Conservation (phyloP, 768 basidiomycete species). For the Amanita thiersii region DNA sequence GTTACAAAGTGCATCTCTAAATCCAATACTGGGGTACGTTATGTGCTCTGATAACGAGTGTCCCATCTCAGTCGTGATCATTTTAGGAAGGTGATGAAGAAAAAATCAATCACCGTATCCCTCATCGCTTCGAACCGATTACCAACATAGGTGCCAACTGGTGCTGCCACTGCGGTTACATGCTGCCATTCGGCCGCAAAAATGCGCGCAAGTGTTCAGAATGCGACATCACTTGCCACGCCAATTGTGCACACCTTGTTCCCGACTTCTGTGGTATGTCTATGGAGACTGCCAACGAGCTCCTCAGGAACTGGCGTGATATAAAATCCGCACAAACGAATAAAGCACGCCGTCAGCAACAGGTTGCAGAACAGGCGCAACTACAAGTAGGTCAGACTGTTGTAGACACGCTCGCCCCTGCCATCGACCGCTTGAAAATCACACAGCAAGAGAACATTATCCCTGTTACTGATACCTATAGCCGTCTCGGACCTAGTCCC, state of each 20-base stretch:
- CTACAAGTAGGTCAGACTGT: background rate
- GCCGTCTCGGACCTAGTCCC: slow-evolving; percentile 26
- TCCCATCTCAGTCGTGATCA: slow-evolving; percentile 5
- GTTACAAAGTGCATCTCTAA: slow-evolving; percentile 99
- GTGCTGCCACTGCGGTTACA: slow-evolving; percentile 99
- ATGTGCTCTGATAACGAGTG: background rate
- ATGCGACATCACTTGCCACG: slow-evolving; percentile 95
- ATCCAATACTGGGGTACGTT: slow-evolving; percentile 83
- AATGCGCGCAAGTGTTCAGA: slow-evolving; percentile 94
- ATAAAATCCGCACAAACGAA: slow-evolving; percentile 56
- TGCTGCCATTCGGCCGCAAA: slow-evolving; percentile 94
- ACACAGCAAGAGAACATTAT: slow-evolving; percentile 26
- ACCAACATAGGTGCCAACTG: slow-evolving; percentile 97
- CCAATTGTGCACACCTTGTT: slow-evolving; percentile 94
- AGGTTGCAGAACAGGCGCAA: slow-evolving; percentile 12
- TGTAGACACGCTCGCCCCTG: slow-evolving; percentile 13
- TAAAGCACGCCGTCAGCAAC: slow-evolving; percentile 26
- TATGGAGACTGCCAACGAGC: slow-evolving; percentile 96
- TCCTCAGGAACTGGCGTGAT: slow-evolving; percentile 84
- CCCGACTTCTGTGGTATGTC: slow-evolving; percentile 99
- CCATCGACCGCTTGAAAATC: slow-evolving; percentile 42
- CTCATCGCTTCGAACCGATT: slow-evolving; percentile 94
- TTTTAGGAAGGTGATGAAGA: slow-evolving; percentile 98
- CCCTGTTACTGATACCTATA: slow-evolving; percentile 26
- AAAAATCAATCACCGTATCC: slow-evolving; percentile 98